Percentiles rank a stretch among this genome's conserved stretches.
Conservation (phyloP, 768 basidiomycete genomes). For the Calocybe indica region DNA sequence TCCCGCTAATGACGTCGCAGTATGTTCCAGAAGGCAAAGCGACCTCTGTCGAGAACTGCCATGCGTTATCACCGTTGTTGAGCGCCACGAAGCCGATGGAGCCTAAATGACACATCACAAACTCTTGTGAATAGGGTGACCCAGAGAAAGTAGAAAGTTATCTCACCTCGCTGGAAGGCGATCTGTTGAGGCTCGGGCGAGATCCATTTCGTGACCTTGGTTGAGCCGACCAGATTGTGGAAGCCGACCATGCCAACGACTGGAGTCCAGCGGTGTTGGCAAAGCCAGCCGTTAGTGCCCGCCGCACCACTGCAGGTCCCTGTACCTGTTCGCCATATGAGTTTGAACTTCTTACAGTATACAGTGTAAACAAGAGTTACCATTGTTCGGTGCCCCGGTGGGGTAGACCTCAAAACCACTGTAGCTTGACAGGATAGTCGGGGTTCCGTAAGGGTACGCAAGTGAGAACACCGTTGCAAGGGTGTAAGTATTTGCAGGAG, state of each 20-base stretch:
- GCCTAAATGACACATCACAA: constrained; percentile 22
- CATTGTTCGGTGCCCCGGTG: constrained; percentile 55
- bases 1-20: constrained; percentile 62
- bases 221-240: constrained; percentile 49
- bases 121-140: background rate
- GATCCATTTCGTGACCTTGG: constrained; percentile 50
- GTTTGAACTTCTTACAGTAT: background rate
- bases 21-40: constrained; percentile 52
- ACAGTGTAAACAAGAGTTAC: constrained; percentile 15
- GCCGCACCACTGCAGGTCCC: constrained; percentile 46
- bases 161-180: constrained; percentile 58
- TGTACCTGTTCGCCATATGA: constrained; percentile 18
- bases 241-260: constrained; percentile 60
- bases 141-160: background rate
- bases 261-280: constrained; percentile 58
- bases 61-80: constrained; percentile 53
- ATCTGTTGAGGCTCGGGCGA: constrained; percentile 53
- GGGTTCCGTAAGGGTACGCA: constrained; percentile 63
- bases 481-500: constrained; percentile 57
- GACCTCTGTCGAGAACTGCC: constrained; percentile 49
- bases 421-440: constrained; percentile 58
- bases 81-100: constrained; percentile 57
- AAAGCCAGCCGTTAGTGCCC: constrained; percentile 55
- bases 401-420: constrained; percentile 38
- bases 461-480: constrained; percentile 58